Conservation (phyloP, 2,329 filamentous ascomycete genomes). For the Ophiostoma ulmi region DNA sequence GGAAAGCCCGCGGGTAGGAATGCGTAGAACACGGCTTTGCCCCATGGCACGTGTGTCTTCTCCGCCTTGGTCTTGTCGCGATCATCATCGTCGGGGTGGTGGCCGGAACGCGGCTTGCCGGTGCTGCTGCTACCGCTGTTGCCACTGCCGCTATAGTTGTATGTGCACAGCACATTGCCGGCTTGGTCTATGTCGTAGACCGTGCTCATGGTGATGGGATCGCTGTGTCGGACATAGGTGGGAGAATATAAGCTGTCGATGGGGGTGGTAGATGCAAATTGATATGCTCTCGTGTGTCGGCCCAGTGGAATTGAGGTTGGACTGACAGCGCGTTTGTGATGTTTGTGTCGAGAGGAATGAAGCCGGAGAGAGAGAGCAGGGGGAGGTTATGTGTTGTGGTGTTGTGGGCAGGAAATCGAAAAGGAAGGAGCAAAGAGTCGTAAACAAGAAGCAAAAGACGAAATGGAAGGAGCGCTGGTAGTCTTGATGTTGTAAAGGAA, state of each 20-base stretch:
- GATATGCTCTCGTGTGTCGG: too few relatives aligned
- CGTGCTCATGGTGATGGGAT: slow-evolving; percentile 31
- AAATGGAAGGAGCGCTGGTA: background rate
- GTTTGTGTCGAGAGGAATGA: background rate
- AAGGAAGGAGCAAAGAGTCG: background rate
- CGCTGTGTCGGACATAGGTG: slow-evolving; percentile 11
- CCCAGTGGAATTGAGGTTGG: background rate
- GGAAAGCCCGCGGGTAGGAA: slow-evolving; percentile 88
- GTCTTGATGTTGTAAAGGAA: background rate
- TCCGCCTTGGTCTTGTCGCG: slow-evolving; percentile 25
- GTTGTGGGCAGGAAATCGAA: background rate
- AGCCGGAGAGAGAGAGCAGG: background rate
- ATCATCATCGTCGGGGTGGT: slow-evolving; percentile 27
- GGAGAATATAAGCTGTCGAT: background rate
- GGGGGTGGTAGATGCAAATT: background rate
- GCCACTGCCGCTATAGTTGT: slow-evolving; percentile 27
- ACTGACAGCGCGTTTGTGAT: background rate
- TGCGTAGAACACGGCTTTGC: slow-evolving; percentile 54
- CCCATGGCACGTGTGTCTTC: slow-evolving; percentile 35
- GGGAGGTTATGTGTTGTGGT: background rate
- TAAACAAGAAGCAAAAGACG: background rate
- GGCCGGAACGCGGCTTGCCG: background rate
- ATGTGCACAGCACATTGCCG: slow-evolving; percentile 37
- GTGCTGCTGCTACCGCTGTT: background rate
- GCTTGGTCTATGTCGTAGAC: slow-evolving; percentile 38